Evolutionary conservation across 139 green algal species (phyloP), one percentile per base, ranked within the genome.

Genomic region (Picochlorum sp.): DNA sequence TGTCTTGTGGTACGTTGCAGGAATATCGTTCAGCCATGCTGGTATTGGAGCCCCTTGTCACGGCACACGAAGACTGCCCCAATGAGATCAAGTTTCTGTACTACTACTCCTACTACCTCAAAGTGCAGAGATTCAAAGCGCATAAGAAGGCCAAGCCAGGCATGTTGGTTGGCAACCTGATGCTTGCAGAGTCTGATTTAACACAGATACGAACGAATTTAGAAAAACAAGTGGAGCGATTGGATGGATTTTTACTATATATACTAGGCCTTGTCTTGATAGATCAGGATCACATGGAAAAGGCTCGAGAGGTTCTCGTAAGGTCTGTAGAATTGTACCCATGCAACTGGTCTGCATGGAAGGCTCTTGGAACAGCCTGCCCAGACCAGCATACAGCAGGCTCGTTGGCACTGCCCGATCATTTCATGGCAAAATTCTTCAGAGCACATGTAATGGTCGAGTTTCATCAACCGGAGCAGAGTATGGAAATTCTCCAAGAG

Each of bases 341-440:
- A 8, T 92, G 82, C 76, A 90, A 98, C 74, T 98, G 92, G 92
- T 69, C 56, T 16, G 91, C 90, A 2, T 98, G 92, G 92, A 68
- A 87, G 76, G 86, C 85, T 49, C 71, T 96, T n/a, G 64, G 81
- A 45, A 41, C 66, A 4, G 60, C 83, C 56, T 84, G 72, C 69
- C 45, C 49, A 23, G 81, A 84, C 45, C 50, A 70, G 44, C 72
- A 75, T 3, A 37, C 38, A 4, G 50, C 57, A 2, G 51, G 44
- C 0, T 23, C 31, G 21, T 50, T 84, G n/a, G 20, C 37, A 4
- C 75, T 94, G 45, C 87, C 87, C 0, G 49, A 74, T 0, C 88
- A 95, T 64, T 93, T 86, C 85, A 76, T 82, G 31, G 57, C 72
- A 4, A 54, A 86, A 51, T 94, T 91, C 71, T 96, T 94, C 79